Percentiles rank a stretch among this genome's conserved stretches.
Conservation (phyloP, 2,329 filamentous ascomycete species). For the Microdochium paspali region DNA sequence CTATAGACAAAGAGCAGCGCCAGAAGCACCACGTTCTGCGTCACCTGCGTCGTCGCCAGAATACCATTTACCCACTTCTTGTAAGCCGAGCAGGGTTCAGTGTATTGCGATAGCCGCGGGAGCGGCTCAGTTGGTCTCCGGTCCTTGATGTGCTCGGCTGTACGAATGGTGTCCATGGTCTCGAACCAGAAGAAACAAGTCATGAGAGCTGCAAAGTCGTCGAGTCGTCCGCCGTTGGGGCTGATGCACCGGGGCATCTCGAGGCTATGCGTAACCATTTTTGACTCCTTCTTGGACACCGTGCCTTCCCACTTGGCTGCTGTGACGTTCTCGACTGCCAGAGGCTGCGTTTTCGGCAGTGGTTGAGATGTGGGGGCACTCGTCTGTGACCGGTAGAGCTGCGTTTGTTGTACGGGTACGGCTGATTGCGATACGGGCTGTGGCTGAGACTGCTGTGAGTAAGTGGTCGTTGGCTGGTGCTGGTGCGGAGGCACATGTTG, state of each 20-base stretch:
- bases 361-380: slow-evolving; percentile 16
- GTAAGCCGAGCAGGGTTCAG: slow-evolving; percentile 70
- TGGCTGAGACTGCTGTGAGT: slow-evolving; percentile 1
- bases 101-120: slow-evolving; percentile 54
- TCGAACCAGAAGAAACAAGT: slow-evolving; percentile 98
- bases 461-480: slow-evolving; percentile 4
- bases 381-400: slow-evolving; percentile 7
- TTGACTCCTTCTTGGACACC: slow-evolving; percentile 26
- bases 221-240: slow-evolving; percentile 62
- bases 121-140: slow-evolving; percentile 24
- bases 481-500: slow-evolving; percentile 9
- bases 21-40: slow-evolving; percentile 86
- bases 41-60: slow-evolving; percentile 88
- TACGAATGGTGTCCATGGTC: slow-evolving; percentile 66
- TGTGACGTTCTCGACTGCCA: slow-evolving; percentile 16
- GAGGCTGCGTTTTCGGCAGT: slow-evolving; percentile 27
- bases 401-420: slow-evolving; percentile 5
- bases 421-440: slow-evolving; percentile 2
- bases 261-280: slow-evolving; percentile 49
- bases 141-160: slow-evolving; percentile 54
- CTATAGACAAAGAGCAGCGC: slow-evolving; percentile 89
- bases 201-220: slow-evolving; percentile 83
- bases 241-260: slow-evolving; percentile 71
- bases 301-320: slow-evolving; percentile 17
- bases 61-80: slow-evolving; percentile 91